These are phyloP conservation scores for Kitagawia praeruptora DNA, from an alignment of 129 eudicot genomes.

Conservation along the genomic window DNA sequence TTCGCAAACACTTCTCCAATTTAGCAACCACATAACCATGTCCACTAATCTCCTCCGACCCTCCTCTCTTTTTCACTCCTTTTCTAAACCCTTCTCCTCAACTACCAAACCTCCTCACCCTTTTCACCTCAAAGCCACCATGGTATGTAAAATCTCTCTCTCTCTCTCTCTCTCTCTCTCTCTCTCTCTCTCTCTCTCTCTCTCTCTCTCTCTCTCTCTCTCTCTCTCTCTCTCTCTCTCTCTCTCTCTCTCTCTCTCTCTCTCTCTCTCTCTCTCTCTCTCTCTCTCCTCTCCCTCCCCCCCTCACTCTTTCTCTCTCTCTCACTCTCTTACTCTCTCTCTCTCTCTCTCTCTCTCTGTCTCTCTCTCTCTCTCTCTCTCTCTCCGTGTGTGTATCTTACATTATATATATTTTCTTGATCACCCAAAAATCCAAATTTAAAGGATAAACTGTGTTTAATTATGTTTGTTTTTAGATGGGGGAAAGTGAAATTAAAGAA, in stretches of 20 bases:
- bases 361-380: too few relatives aligned
- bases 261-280: too few relatives aligned
- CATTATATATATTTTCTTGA: not conserved
- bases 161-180: too few relatives aligned
- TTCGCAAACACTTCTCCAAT: not conserved
- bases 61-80: conserved; percentile 31
- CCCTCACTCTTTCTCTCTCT: too few relatives aligned
- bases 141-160: conserved; percentile 9
- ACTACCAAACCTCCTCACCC: conserved; percentile 15
- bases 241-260: too few relatives aligned
- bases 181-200: too few relatives aligned
- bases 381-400: not conserved
- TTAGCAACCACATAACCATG: conserved; percentile 7
- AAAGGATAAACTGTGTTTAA: not conserved
- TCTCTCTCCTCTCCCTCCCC: too few relatives aligned
- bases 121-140: conserved; percentile 40
- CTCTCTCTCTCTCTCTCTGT: too few relatives aligned
- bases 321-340: too few relatives aligned
- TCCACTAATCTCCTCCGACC: conserved; percentile 22
- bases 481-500: conserved; percentile 43
- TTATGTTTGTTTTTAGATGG: conserved; percentile 34
- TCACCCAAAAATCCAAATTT: not conserved
- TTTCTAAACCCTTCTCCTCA: not conserved
- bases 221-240: too few relatives aligned
- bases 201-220: too few relatives aligned